Percentiles rank a stretch among this genome's conserved stretches.
Conservation (phyloP, 768 basidiomycete genomes). For the Trametes cubensis region DNA sequence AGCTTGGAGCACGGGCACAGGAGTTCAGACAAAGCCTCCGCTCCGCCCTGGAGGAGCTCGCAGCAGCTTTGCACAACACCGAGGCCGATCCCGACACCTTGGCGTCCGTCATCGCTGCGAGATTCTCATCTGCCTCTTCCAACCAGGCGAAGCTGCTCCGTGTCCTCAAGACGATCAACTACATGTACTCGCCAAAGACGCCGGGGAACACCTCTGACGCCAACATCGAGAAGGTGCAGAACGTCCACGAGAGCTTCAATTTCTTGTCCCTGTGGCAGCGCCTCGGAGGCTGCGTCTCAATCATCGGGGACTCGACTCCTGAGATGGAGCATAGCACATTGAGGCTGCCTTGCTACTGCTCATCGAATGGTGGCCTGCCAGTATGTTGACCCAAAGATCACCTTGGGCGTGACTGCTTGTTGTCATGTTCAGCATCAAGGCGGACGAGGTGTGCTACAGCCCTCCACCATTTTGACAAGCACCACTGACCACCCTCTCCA, state of each 20-base stretch:
- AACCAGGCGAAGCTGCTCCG: constrained; percentile 95
- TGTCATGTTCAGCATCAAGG: constrained; percentile 93
- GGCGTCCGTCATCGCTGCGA: constrained; percentile 73
- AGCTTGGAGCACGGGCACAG: constrained; percentile 84
- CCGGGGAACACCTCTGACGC: constrained; percentile 47
- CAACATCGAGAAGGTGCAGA: constrained; percentile 80
- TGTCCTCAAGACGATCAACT: constrained; percentile 96
- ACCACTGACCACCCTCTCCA: constrained; percentile 1
- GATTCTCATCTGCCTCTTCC: constrained; percentile 93
- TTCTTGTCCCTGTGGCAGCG: constrained; percentile 88
- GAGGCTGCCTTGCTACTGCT: constrained; percentile 91
- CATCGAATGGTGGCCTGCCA: constrained; percentile 99
- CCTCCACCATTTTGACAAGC: neutral
- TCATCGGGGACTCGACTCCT: constrained; percentile 78
- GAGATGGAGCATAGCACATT: constrained; percentile 85
- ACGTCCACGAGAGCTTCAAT: constrained; percentile 89
- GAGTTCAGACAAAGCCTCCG: constrained; percentile 80
- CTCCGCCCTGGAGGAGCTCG: constrained; percentile 77
- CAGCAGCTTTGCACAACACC: constrained; percentile 58
- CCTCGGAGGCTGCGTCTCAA: constrained; percentile 84
- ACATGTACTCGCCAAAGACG: constrained; percentile 79
- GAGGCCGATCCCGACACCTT: constrained; percentile 50
- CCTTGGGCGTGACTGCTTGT: constrained; percentile 48
- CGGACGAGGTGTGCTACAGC: constrained; percentile 72
- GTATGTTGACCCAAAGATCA: constrained; percentile 74